These are phyloP conservation scores for Apophysomyces elegans DNA, from an alignment of 371 early-diverging fungal genomes.

Conservation along the genomic window DNA sequence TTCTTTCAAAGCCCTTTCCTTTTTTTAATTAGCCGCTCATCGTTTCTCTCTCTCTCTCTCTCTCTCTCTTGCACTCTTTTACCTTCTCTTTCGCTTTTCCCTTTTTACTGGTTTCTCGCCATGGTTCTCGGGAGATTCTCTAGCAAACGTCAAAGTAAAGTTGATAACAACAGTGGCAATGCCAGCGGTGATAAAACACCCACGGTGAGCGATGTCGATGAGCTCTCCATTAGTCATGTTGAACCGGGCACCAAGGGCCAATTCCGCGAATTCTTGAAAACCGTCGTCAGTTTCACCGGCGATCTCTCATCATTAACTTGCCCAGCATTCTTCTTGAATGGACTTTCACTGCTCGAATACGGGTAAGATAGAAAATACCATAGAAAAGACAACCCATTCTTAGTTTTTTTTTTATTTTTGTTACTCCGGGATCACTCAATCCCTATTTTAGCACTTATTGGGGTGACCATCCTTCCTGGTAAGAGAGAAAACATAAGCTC, in stretches of 20 bases:
- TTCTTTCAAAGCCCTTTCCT: too few species aligned
- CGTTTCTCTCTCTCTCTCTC: too few species aligned
- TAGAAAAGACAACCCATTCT: too few species aligned
- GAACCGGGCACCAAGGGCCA: conserved; percentile 38
- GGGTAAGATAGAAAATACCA: conserved; percentile 42
- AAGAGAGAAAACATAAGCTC: not conserved
- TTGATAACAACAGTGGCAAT: not conserved
- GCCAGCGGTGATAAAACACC: conserved; percentile 25
- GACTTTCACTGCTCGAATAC: conserved; percentile 74
- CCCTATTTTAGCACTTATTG: conserved; percentile 20
- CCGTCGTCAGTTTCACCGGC: conserved; percentile 73
- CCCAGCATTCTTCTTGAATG: conserved; percentile 74
- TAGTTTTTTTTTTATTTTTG: not conserved
- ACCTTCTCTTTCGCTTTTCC: not conserved
- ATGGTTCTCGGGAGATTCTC: conserved; percentile 7
- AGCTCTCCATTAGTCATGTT: conserved; percentile 34
- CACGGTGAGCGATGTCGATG: conserved; percentile 33
- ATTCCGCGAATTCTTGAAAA: conserved; percentile 44
- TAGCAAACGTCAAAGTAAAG: conserved; percentile 1
- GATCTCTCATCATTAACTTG: conserved; percentile 76
- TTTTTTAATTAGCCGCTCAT: too few species aligned
- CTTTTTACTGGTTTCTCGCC: not conserved
- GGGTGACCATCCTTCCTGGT: conserved; percentile 27
- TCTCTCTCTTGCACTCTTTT: not conserved
- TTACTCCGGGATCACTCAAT: not conserved